A percentile compares a stretch with the other conserved stretches of the same genome.
These are phyloP conservation scores for Pichia cactophila DNA, from an alignment of 1,139 yeast species.

Conservation along the genomic window DNA sequence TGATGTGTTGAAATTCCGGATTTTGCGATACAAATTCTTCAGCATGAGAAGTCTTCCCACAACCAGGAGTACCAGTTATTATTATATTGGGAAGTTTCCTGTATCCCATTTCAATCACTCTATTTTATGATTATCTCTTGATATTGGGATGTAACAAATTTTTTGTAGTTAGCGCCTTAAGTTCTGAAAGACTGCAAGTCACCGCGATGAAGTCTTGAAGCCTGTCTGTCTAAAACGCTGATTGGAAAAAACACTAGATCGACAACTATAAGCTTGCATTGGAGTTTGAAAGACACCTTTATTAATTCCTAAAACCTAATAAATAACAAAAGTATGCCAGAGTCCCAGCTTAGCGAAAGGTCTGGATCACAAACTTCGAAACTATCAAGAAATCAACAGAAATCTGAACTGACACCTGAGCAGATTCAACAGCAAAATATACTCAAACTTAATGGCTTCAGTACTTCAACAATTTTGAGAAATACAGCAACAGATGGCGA, in stretches of 20 bases:
- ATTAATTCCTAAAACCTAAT: neutral
- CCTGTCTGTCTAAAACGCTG: no score
- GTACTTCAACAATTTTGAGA: conserved; percentile 9
- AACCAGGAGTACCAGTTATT: conserved; percentile 95
- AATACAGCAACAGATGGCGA: neutral
- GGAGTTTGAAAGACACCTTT: neutral
- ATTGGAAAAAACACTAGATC: neutral
- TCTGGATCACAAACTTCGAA: conserved; percentile 4
- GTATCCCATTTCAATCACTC: conserved; percentile 20
- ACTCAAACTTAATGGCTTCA: conserved; percentile 14
- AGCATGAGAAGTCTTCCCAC: conserved; percentile 89
- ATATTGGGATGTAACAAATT: no score
- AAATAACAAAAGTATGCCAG: neutral
- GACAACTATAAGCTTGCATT: neutral
- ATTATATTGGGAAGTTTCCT: conserved; percentile 70
- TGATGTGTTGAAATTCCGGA: conserved; percentile 43
- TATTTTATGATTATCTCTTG: conserved; percentile 1
- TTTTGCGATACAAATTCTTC: conserved; percentile 41
- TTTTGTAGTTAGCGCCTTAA: no score
- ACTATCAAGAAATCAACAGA: conserved; percentile 4
- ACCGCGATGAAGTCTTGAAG: no score
- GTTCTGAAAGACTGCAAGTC: no score
- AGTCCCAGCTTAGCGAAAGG: conserved; percentile 1
- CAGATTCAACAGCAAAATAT: conserved; percentile 17
- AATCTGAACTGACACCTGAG: conserved; percentile 13